These are phyloP conservation scores for Phytophthora sojae DNA, from an alignment of 352 stramenopile genomes.

Conservation along the genomic window DNA sequence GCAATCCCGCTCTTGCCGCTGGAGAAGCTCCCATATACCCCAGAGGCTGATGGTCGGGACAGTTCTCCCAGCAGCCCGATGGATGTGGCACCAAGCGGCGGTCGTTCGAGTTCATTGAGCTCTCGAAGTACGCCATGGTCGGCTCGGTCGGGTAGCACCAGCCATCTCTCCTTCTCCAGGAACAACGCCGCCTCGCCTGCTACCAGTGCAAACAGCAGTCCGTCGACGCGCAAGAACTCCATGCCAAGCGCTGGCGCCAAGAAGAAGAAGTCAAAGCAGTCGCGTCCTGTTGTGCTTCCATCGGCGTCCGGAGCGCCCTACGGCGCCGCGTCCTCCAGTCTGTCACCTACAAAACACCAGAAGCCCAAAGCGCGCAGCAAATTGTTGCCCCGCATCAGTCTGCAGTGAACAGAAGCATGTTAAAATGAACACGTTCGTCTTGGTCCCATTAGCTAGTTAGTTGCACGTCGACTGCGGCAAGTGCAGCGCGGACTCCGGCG, in stretches of 20 bases:
- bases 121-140: constrained; percentile 27
- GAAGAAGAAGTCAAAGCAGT: constrained; percentile 38
- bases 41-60: constrained; percentile 28
- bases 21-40: constrained; percentile 54
- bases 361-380: constrained; percentile 34
- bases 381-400: constrained; percentile 36
- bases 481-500: constrained; percentile 1
- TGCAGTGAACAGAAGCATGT: constrained; percentile 15
- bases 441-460: neutral
- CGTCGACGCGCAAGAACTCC: constrained; percentile 27
- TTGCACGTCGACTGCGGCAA: neutral
- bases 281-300: constrained; percentile 25
- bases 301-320: constrained; percentile 19
- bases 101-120: constrained; percentile 16
- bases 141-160: constrained; percentile 21
- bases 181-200: constrained; percentile 32
- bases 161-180: constrained; percentile 24
- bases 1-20: constrained; percentile 61
- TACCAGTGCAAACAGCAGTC: constrained; percentile 16
- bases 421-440: constrained; percentile 9
- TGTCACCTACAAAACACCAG: constrained; percentile 35
- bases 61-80: constrained; percentile 24
- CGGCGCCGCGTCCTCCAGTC: constrained; percentile 1
- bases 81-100: constrained; percentile 12
- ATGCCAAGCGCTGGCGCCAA: constrained; percentile 14